Percentiles rank a stretch among this genome's conserved stretches.
These are phyloP conservation scores for Talaromyces thailandensis DNA, from an alignment of 495 filamentous ascomycete genomes.

Conservation along the genomic window DNA sequence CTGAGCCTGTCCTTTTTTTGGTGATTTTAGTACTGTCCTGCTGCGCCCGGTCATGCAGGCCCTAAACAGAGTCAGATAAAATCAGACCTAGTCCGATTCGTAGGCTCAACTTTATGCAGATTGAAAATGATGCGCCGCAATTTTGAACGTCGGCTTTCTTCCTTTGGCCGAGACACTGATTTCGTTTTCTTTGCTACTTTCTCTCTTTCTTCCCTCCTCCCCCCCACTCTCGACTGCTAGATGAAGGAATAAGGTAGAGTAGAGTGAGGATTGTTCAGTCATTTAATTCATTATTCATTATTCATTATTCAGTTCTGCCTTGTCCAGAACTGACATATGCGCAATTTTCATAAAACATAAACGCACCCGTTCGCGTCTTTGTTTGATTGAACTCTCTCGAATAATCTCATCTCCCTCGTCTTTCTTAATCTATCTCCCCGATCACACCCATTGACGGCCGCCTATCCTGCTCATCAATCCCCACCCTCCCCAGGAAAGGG, in stretches of 20 bases:
- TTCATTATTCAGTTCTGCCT: constrained; percentile 3
- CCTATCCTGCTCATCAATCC: background rate
- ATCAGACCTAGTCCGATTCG: constrained; percentile 1
- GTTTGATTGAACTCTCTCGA: background rate
- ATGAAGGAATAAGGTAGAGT: background rate
- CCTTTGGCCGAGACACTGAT: constrained; percentile 4
- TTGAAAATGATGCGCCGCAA: constrained; percentile 8
- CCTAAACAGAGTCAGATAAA: constrained; percentile 3
- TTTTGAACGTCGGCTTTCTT: constrained; percentile 1
- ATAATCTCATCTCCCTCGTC: background rate
- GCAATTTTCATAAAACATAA: background rate
- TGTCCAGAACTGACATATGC: background rate
- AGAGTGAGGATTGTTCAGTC: background rate
- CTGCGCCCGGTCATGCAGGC: constrained; percentile 3
- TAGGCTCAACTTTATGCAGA: constrained; percentile 3
- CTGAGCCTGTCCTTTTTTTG: background rate
- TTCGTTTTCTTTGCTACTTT: background rate
- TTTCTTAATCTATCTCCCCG: background rate
- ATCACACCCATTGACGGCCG: background rate
- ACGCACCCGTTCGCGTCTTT: background rate
- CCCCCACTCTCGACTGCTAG: background rate
- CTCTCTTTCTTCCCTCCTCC: background rate
- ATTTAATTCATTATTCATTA: background rate
- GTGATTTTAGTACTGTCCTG: background rate
- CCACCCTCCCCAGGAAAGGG: constrained; percentile 2